A percentile compares a stretch with the other conserved stretches of the same genome.
Conservation (phyloP, 1,139 yeast genomes). For the Candida dubliniensis region DNA sequence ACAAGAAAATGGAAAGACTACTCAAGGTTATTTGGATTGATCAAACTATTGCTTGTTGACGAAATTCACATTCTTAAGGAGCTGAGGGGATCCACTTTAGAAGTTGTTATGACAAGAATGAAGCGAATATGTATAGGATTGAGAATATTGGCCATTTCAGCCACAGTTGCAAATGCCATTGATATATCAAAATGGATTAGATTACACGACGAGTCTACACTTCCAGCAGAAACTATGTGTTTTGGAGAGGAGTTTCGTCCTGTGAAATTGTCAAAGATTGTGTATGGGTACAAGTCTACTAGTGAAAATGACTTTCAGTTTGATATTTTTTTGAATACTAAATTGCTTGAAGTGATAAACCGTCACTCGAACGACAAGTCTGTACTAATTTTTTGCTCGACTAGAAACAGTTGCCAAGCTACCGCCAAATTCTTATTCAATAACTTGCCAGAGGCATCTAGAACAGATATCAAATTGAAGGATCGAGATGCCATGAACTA, state of each 20-base stretch:
- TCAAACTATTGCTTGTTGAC: constrained; percentile 46
- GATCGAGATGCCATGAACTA: constrained; percentile 30
- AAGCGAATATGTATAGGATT: constrained; percentile 35
- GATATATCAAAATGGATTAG: constrained; percentile 51
- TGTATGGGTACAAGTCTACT: constrained; percentile 39
- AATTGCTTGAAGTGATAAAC: constrained; percentile 35
- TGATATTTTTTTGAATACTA: constrained; percentile 41
- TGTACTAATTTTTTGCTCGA: constrained; percentile 52
- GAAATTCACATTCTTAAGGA: constrained; percentile 53
- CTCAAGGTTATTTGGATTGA: constrained; percentile 33
- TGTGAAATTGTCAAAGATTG: constrained; percentile 39
- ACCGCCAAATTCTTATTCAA: constrained; percentile 44
- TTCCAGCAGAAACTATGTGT: constrained; percentile 30
- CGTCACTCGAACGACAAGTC: constrained; percentile 41
- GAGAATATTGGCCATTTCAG: constrained; percentile 54
- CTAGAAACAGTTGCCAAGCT: constrained; percentile 45
- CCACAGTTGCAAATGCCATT: constrained; percentile 52
- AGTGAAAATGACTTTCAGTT: constrained; percentile 44
- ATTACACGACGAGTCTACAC: constrained; percentile 13
- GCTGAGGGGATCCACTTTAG: constrained; percentile 51
- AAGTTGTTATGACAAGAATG: constrained; percentile 55
- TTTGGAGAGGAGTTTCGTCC: constrained; percentile 51
- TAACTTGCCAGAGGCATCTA: background rate
- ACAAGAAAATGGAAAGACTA: constrained; percentile 52
- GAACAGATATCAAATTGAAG: constrained; percentile 11